Evolutionary conservation across 257 asterid species (phyloP).

Genomic region (Salvia splendens): DNA sequence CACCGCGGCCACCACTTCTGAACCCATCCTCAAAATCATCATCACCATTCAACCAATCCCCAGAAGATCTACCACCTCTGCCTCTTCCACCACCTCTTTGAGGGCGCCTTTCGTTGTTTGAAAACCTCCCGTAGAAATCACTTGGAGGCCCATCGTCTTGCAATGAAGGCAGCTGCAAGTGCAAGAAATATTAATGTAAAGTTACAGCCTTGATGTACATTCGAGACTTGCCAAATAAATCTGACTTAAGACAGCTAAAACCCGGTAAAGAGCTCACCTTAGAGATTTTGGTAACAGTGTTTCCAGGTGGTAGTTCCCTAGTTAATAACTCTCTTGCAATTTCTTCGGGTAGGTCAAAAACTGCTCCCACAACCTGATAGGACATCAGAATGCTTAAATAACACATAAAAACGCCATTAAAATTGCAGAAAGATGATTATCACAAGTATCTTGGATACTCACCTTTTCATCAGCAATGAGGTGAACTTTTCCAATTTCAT

Average conservation of each 20-base stretch:
- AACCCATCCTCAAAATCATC: slow-evolving; percentile 38
- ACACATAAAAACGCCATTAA: not conserved
- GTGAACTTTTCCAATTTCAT: slow-evolving; percentile 80
- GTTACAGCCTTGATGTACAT: not conserved
- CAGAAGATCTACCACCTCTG: slow-evolving; percentile 62
- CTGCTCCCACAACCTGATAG: slow-evolving; percentile 81
- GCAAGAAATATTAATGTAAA: slow-evolving; percentile 6
- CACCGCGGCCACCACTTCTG: slow-evolving; percentile 45
- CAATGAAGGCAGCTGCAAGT: slow-evolving; percentile 79
- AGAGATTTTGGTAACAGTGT: slow-evolving; percentile 70
- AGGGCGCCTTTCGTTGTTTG: slow-evolving; percentile 60
- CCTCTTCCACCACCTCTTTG: slow-evolving; percentile 60
- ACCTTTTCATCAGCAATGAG: slow-evolving; percentile 74
- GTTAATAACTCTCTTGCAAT: slow-evolving; percentile 76
- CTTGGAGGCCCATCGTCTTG: slow-evolving; percentile 90
- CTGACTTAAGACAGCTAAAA: not conserved
- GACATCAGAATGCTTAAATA: slow-evolving; percentile 19
- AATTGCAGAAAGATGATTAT: slow-evolving; percentile 13
- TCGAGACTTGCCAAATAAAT: not conserved
- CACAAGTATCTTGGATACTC: slow-evolving; percentile 22
- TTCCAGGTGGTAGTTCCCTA: slow-evolving; percentile 79
- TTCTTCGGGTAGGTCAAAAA: slow-evolving; percentile 97
- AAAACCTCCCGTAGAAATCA: slow-evolving; percentile 80
- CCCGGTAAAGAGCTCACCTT: slow-evolving; percentile 48
- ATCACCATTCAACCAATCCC: slow-evolving; percentile 52